Evolutionary conservation across 1,139 yeast species (phyloP), one percentile per base, ranked within the genome.

Genomic region (Hansenula lynferdii): DNA sequence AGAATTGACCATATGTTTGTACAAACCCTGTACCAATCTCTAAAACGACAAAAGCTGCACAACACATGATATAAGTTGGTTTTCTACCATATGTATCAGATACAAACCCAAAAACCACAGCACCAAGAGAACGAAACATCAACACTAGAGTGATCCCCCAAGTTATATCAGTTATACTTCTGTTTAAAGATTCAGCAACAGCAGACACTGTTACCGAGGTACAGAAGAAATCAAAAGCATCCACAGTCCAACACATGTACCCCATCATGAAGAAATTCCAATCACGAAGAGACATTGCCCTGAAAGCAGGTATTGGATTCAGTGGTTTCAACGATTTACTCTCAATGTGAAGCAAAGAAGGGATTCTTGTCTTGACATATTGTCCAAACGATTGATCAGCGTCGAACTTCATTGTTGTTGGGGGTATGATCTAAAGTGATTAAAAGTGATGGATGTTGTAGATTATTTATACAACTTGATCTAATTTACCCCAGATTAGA

Each of bases 111-210:
- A 75, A 74, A n/a, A 75, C 64, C 11, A 72, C 52, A 5, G 81
- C 80, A 37, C 82, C 81, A 9, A 73, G 69, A 5, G 80, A 71
- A 46, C 81, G 62, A 38, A 75, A 64, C 80, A 75, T 75, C 35
- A 75, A 60, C 33, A 75, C 81, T 38, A 75, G 58, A 1, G 80
- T 74, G 37, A 75, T 66, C 34, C 80, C 80, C 81, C 80, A 75
- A 4, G 80, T 70, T 42, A 75, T 60, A 28, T 67, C 61, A 3
- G 68, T 64, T 27, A 70, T 63, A 7, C 57, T 43, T 3, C 64
- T 69, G 20, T 61, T 57, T 20, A 76, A 60, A 1, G 69, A 46
- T 12, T 45, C 51, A 7, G 80, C 77, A 28, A 74, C 66, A 5
- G 60, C 65, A 2, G 70, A 48, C 8, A 70, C 75, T 40, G 67